Evolutionary conservation across 306 rosid species (phyloP).

Genomic region (Trifolium dubium): DNA sequence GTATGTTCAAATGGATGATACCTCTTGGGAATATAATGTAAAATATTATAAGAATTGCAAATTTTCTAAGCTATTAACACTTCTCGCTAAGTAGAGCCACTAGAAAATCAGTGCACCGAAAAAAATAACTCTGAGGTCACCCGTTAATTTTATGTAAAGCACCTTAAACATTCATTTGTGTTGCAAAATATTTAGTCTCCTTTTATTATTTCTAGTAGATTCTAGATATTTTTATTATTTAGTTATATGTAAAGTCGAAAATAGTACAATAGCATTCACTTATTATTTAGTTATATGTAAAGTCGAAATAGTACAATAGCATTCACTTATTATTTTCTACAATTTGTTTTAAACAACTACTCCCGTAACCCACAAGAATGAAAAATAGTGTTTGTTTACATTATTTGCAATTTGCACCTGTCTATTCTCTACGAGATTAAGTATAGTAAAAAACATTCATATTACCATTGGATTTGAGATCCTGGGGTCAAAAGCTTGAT

Average conservation of each 20-base stretch:
- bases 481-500: conserved; percentile 77
- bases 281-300: no score
- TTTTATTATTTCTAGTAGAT: no score
- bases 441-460: conserved; percentile 26
- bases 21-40: conserved; percentile 28
- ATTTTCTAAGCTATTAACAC: conserved; percentile 18
- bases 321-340: no score
- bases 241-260: no score
- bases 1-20: conserved; percentile 40
- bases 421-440: conserved; percentile 9
- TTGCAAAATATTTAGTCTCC: no score
- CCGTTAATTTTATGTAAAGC: conserved; percentile 2
- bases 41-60: conserved; percentile 14
- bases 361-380: conserved; percentile 37
- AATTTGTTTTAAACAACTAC: conserved; percentile 16
- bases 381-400: conserved; percentile 10
- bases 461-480: conserved; percentile 76
- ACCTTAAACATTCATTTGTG: not conserved
- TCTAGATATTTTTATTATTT: no score
- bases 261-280: no score
- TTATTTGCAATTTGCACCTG: conserved; percentile 29
- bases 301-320: no score
- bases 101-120: not conserved
- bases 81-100: conserved; percentile 1
- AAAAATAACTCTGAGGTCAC: conserved; percentile 12